phyloP scores from a whole-genome alignment of 2,329 filamentous ascomycete genomes.

The Thielaviopsis populi region DNA sequence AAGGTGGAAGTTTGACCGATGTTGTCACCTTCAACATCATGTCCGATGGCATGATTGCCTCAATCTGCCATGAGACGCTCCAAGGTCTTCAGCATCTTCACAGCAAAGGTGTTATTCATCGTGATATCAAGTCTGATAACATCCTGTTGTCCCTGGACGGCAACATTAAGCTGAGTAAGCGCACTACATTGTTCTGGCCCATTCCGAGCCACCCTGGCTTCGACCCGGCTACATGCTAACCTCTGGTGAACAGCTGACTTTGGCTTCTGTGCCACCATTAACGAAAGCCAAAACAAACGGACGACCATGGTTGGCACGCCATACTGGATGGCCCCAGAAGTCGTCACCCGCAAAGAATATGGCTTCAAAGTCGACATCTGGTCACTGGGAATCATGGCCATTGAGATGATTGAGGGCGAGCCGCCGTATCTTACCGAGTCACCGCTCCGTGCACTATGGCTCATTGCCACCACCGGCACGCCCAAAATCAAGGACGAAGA shows the following conservation, averaged over 20 bases:
- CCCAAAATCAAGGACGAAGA: slow-evolving; percentile 89
- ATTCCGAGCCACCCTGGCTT: not conserved
- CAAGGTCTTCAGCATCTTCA: slow-evolving; percentile 88
- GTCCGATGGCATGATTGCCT: slow-evolving; percentile 93
- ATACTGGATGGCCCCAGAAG: slow-evolving; percentile 99
- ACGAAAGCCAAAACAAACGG: slow-evolving; percentile 89
- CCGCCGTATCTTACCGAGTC: slow-evolving; percentile 94
- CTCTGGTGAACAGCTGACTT: slow-evolving; percentile 63
- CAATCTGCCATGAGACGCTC: slow-evolving; percentile 85
- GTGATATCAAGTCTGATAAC: slow-evolving; percentile 98
- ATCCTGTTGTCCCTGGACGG: slow-evolving; percentile 86
- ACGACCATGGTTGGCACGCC: slow-evolving; percentile 98
- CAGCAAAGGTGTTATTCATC: slow-evolving; percentile 94
- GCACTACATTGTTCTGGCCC: not conserved
- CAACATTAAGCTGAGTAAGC: slow-evolving; percentile 91
- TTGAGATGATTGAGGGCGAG: slow-evolving; percentile 99
- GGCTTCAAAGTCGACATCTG: slow-evolving; percentile 97
- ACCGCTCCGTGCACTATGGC: slow-evolving; percentile 77
- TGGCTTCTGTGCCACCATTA: slow-evolving; percentile 96
- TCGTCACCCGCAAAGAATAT: slow-evolving; percentile 94
- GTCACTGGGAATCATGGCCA: slow-evolving; percentile 97
- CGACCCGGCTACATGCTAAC: slow-evolving; percentile 17
- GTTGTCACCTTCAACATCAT: slow-evolving; percentile 99
- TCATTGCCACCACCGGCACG: slow-evolving; percentile 94
- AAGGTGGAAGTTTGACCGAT: slow-evolving; percentile 91